These are phyloP conservation scores for Dactylellina haptotyla DNA, from an alignment of 2,329 filamentous ascomycete genomes.

Conservation along the genomic window DNA sequence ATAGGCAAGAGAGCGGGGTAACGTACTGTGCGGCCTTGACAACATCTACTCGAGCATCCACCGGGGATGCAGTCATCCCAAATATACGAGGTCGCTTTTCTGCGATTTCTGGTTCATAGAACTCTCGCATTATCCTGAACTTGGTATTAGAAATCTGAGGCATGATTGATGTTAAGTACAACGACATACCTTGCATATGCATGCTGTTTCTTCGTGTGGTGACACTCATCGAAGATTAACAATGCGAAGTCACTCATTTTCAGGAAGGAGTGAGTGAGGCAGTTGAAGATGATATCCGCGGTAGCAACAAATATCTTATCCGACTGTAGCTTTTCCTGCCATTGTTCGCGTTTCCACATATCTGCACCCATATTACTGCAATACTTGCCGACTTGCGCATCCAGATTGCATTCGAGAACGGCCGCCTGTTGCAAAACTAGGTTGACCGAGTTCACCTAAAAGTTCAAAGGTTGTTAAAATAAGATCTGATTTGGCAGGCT, in stretches of 20 bases:
- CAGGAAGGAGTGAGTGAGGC: slow-evolving; percentile 81
- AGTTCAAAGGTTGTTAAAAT: not conserved
- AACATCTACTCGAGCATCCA: slow-evolving; percentile 82
- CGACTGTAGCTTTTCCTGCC: slow-evolving; percentile 64
- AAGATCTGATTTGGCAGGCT: not conserved
- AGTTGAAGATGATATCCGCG: slow-evolving; percentile 83
- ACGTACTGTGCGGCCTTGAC: slow-evolving; percentile 70
- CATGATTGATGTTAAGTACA: not conserved
- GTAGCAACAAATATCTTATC: slow-evolving; percentile 85
- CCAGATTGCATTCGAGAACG: slow-evolving; percentile 82
- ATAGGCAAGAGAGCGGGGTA: not conserved
- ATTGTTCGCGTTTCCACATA: slow-evolving; percentile 66
- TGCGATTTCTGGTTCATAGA: slow-evolving; percentile 71
- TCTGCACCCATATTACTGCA: slow-evolving; percentile 75
- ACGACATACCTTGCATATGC: slow-evolving; percentile 74
- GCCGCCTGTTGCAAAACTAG: slow-evolving; percentile 89
- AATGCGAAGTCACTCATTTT: slow-evolving; percentile 85
- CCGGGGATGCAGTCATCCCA: slow-evolving; percentile 96
- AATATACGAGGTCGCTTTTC: slow-evolving; percentile 77
- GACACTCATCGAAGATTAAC: slow-evolving; percentile 93
- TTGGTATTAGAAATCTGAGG: slow-evolving; percentile 33
- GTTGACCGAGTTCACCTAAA: slow-evolving; percentile 80
- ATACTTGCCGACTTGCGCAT: slow-evolving; percentile 77
- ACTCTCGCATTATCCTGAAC: slow-evolving; percentile 81
- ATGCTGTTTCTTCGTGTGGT: slow-evolving; percentile 94